Evolutionary conservation across 2,329 filamentous ascomycete species (phyloP).

Genomic region (Emergomyces pasteurianus): DNA sequence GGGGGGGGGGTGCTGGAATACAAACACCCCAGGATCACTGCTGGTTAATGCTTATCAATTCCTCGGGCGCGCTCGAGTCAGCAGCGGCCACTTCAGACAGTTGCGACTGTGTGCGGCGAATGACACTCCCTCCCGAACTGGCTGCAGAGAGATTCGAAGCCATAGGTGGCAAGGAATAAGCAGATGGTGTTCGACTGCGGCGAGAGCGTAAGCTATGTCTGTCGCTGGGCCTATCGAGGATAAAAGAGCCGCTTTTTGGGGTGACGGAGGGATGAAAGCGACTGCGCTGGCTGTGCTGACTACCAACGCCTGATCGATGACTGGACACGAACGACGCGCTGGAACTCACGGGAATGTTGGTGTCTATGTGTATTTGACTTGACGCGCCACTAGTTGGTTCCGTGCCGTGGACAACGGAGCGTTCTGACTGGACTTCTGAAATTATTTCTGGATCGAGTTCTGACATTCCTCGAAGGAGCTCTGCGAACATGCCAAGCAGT

Average conservation of each 20-base stretch:
- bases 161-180: slow-evolving; percentile 22
- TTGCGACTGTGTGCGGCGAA: slow-evolving; percentile 20
- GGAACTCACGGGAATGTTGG: background rate
- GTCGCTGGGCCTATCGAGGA: slow-evolving; percentile 9
- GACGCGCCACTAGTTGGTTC: background rate
- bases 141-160: slow-evolving; percentile 23
- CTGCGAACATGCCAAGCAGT: slow-evolving; percentile 76
- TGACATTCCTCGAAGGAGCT: slow-evolving; percentile 64
- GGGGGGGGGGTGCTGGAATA: background rate
- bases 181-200: slow-evolving; percentile 20
- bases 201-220: slow-evolving; percentile 10
- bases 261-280: background rate
- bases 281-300: background rate
- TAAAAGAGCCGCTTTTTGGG: background rate
- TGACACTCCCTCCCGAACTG: slow-evolving; percentile 28
- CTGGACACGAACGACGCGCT: background rate
- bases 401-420: background rate
- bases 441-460: slow-evolving; percentile 47
- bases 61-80: background rate
- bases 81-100: background rate
- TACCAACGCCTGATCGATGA: background rate
- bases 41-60: background rate
- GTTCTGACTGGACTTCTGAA: slow-evolving; percentile 18
- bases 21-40: background rate
- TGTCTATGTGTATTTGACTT: background rate